Evolutionary conservation across 129 eudicot species (phyloP), one percentile per base, ranked within the genome.

Genomic region (Pseudognaphalium luteoalbum): DNA sequence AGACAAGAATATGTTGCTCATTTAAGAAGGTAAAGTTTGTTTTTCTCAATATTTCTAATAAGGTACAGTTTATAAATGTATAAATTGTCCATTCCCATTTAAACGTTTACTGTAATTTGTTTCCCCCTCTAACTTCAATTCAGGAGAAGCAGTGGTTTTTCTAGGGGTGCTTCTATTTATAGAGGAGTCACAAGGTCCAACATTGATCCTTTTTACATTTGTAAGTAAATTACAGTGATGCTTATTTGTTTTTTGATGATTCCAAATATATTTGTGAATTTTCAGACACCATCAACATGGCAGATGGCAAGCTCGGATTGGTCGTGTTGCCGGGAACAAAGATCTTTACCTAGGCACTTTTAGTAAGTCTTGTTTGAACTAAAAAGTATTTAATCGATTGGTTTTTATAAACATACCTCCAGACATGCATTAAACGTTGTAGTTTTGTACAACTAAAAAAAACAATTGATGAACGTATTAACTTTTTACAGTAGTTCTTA

Each of bases 1-100:
- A 88, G 96, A 77, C 98, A 90, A 57, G 98, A 93, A 84, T 93
- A 86, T 83, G 98, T 93, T 79, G 98, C 98, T 81, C 94, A 93
- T 58, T 84, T 93, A 17, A 86, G 98, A 85, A 85, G 98, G 98
- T 41, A 41, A 9, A 10, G 47, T 41, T 41, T 41, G 47, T 41
- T 9, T 41, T 41, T 41, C 47, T 41, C 47, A 41, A 41, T 9
- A 8, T 2, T 41, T 10, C 47, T 1, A 41, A 0, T 35, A 41
- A 41, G 9, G 14, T 41, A 41, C 2, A 9, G 0, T 41, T 41
- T 25, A 60, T 12, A 10, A 10, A 63, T 63, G 30, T 63, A 63
- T 14, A 3, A 30, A 29, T 10, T 10, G 35, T 37, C 28, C 67
- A 5, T 15, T 22, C 17, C 17, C 7, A 10, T 15, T n/a, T n/a